Percentiles rank a stretch among this genome's conserved stretches.
Evolutionary conservation across 257 asterid genomes (phyloP).

Genomic region (Scutellaria baicalensis): DNA sequence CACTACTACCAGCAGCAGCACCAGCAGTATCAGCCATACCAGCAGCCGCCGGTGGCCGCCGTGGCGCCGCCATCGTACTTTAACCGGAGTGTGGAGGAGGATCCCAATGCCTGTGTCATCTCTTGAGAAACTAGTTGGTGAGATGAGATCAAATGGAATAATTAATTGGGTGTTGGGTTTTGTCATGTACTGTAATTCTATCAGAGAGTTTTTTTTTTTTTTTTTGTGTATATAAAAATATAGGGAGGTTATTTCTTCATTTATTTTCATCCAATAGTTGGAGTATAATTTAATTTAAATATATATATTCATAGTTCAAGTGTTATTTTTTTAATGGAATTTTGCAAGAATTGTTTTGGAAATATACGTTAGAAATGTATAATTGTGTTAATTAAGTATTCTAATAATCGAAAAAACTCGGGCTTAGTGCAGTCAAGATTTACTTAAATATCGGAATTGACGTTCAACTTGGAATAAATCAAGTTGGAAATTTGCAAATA

Average conservation of each 20-base stretch:
- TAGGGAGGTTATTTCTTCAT: background rate
- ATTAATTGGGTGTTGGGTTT: background rate
- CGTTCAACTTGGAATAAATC: no score
- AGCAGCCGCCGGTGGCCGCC: slow-evolving; percentile 14
- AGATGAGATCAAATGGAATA: background rate
- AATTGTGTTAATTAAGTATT: no score
- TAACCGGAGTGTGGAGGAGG: slow-evolving; percentile 38
- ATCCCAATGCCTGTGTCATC: slow-evolving; percentile 47
- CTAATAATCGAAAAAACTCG: no score
- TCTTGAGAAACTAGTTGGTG: slow-evolving; percentile 10
- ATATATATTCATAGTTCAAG: background rate
- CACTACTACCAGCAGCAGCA: slow-evolving; percentile 16
- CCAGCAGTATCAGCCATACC: background rate
- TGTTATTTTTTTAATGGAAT: background rate
- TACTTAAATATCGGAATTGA: no score
- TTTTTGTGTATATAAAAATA: background rate
- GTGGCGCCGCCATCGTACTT: slow-evolving; percentile 33
- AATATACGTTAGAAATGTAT: no score
- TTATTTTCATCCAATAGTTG: background rate
- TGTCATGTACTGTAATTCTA: background rate
- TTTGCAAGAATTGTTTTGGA: no score
- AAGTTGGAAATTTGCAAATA: no score
- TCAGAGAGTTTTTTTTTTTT: background rate
- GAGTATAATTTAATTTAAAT: background rate
- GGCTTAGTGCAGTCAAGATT: no score